phyloP scores from a whole-genome alignment of 1,284 basidiomycete genomes.

The Violaceomyces palustris region DNA sequence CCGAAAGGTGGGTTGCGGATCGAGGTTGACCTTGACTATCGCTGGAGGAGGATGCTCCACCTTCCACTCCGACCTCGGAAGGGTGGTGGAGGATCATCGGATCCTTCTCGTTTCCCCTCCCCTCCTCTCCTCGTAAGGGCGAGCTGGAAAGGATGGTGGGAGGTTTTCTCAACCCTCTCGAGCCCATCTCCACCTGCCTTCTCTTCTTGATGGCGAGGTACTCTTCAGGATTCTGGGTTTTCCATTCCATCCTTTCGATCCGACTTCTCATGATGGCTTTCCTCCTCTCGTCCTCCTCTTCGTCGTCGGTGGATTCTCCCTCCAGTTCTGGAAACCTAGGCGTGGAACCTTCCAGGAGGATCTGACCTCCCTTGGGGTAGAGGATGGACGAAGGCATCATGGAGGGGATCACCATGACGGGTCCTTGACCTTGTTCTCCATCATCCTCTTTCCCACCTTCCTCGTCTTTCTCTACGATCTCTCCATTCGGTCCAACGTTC shows the following conservation, averaged over 20 bases:
- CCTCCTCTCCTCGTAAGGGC: neutral
- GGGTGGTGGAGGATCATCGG: neutral
- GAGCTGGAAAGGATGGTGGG: slow-evolving; percentile 4
- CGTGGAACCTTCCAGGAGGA: slow-evolving; percentile 7
- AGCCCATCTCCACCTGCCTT: slow-evolving; percentile 4
- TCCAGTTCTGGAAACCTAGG: slow-evolving; percentile 24
- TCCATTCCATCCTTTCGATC: slow-evolving; percentile 23
- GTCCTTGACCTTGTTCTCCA: slow-evolving; percentile 1
- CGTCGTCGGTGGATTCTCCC: slow-evolving; percentile 34
- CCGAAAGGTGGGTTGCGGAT: too few relatives aligned
- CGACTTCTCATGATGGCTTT: slow-evolving; percentile 36
- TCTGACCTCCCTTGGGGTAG: slow-evolving; percentile 25
- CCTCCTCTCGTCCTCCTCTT: slow-evolving; percentile 35
- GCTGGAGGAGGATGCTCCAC: neutral
- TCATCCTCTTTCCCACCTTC: neutral
- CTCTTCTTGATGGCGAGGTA: slow-evolving; percentile 5
- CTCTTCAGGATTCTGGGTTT: slow-evolving; percentile 14
- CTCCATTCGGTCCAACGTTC: slow-evolving; percentile 16
- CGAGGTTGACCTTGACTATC: too few relatives aligned
- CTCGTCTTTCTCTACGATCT: slow-evolving; percentile 12
- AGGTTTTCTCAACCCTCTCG: slow-evolving; percentile 6
- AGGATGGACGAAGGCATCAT: slow-evolving; percentile 23
- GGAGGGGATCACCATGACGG: slow-evolving; percentile 40
- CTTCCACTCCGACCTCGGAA: neutral
- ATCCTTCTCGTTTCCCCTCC: neutral